Conservation (phyloP, 2,329 filamentous ascomycete species). For the Pezicula radicicola region DNA sequence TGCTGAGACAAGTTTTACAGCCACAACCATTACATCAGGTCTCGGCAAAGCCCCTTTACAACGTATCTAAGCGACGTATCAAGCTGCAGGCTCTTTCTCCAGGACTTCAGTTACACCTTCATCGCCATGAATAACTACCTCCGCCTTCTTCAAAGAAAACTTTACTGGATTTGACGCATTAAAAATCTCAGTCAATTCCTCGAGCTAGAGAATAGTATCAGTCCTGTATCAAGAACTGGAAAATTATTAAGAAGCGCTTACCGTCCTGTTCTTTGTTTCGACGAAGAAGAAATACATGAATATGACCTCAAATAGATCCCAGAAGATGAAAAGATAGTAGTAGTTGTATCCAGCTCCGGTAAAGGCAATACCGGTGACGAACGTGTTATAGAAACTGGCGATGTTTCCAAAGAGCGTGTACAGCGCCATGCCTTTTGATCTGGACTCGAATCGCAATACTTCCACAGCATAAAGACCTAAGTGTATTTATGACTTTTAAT, state of each 20-base stretch:
- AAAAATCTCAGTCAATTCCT: slow-evolving; percentile 43
- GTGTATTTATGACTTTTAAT: slow-evolving; percentile 34
- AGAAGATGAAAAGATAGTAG: slow-evolving; percentile 32
- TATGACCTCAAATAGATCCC: slow-evolving; percentile 37
- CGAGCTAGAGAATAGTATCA: slow-evolving; percentile 22
- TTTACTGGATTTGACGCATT: slow-evolving; percentile 35
- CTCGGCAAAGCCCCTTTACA: too few relatives aligned
- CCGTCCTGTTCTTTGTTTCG: slow-evolving; percentile 12
- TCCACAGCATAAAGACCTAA: slow-evolving; percentile 43
- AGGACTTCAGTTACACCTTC: not conserved
- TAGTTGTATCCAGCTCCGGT: slow-evolving; percentile 35
- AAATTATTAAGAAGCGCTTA: not conserved
- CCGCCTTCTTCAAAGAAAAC: slow-evolving; percentile 1
- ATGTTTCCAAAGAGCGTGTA: slow-evolving; percentile 43
- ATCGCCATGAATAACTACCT: slow-evolving; percentile 1
- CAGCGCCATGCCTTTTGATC: slow-evolving; percentile 45
- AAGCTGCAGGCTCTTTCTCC: not conserved
- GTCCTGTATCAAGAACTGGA: not conserved
- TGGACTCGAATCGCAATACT: slow-evolving; percentile 38
- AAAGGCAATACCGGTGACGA: slow-evolving; percentile 35
- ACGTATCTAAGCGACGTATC: too few relatives aligned
- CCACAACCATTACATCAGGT: too few relatives aligned
- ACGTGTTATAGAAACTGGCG: slow-evolving; percentile 42
- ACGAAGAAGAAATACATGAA: slow-evolving; percentile 33
- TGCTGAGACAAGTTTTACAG: too few relatives aligned